Base-by-base conservation (phyloP, 2,329 filamentous ascomycete genomes). In the Mycogone perniciosa region DNA sequence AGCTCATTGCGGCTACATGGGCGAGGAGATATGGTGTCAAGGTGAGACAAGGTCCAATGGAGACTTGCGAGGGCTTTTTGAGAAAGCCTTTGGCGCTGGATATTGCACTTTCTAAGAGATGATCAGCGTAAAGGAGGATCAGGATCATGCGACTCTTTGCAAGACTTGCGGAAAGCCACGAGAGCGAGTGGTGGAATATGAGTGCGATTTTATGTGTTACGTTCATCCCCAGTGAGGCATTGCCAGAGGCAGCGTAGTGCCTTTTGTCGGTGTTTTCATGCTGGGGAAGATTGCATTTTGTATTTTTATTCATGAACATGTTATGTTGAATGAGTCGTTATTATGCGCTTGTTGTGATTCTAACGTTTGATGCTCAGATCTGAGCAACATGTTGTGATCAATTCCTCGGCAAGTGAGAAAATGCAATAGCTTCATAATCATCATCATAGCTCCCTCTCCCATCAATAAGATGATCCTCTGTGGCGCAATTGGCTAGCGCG, bases 61-160 rank as follows among this genome's bases (percentile, higher is more conserved):
- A 89, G 64, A 92, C 86, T 0, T 73, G 84, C 11, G 89, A 93
- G 64, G 89, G 89, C 0, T 95, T 95, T 64, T 69, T 93, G 69
- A 76, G 88, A 61, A 95, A 95, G 73, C 89, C 89, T 0, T 56
- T 92, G 38, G 84, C 74, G 2, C 68, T 90, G 64, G 70, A 83
- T 46, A 61, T 68, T 46, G 61, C 59, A 0, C 39, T 68, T 31
- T 61, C 56, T 38, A 61, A 55, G 44, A 63, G 65, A 26, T 60
- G 37, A 52, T 41, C 7, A 35, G 33, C 2, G 33, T 2, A 8
- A 8, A 35, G 11, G 33, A 4, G 33, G 7, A 8, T 35, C 7
- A 35, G 33, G 33, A 11, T 7, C 33, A 35, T 35, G 33, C 20
- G 20, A 20, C 20, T 20, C 20, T 20, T 20, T 20, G 20, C 20